phyloP scores from a whole-genome alignment of 495 filamentous ascomycete species.

The Aspergillus panamensis region DNA sequence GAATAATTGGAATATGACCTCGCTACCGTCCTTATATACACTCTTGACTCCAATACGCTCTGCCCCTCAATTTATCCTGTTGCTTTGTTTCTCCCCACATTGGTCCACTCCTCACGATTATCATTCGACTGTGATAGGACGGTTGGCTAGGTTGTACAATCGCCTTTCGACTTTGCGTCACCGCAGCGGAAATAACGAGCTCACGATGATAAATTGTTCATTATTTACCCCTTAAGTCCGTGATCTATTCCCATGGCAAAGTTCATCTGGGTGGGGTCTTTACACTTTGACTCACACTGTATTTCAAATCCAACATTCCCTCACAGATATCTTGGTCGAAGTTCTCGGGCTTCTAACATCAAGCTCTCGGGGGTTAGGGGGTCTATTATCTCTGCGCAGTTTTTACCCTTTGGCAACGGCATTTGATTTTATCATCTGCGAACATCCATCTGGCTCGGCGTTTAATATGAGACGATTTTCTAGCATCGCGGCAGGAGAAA shows the following conservation, averaged over 20 bases:
- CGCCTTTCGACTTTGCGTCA: slow-evolving; percentile 10
- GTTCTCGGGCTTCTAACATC: neutral
- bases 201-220: neutral
- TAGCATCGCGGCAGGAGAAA: too few relatives aligned
- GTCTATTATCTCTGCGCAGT: neutral
- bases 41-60: neutral
- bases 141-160: neutral
- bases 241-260: neutral
- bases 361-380: neutral
- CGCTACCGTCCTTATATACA: neutral
- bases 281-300: neutral
- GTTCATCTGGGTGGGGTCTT: too few relatives aligned
- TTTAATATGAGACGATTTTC: too few relatives aligned
- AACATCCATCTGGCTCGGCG: too few relatives aligned
- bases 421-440: neutral
- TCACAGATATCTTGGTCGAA: neutral
- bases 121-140: slow-evolving; percentile 20
- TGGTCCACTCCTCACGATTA: slow-evolving; percentile 15
- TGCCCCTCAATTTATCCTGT: slow-evolving; percentile 11
- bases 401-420: neutral
- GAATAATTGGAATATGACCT: neutral
- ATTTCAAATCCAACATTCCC: too few relatives aligned
- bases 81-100: slow-evolving; percentile 13
- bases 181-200: neutral
- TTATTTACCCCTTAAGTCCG: neutral